A percentile compares a stretch with the other conserved stretches of the same genome.
phyloP scores from a whole-genome alignment of 306 rosid genomes.

The Acacia melanoxylon region DNA sequence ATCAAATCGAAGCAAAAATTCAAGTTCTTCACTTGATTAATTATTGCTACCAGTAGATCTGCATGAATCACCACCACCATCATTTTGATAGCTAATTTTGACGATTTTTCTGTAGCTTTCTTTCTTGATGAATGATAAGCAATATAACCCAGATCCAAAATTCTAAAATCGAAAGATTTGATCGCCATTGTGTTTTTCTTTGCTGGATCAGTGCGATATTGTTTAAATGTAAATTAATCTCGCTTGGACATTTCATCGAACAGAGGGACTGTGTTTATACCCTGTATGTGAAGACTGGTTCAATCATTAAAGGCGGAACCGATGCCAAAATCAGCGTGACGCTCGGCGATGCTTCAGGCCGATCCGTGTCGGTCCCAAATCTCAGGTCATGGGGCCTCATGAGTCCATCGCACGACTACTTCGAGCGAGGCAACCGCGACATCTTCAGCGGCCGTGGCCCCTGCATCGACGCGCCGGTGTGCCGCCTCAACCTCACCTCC shows the following conservation, averaged over 20 bases:
- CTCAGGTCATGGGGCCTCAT: slow-evolving; percentile 29
- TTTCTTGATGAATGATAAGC: neutral
- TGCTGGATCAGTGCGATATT: neutral
- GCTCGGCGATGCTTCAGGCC: slow-evolving; percentile 8
- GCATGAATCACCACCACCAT: neutral
- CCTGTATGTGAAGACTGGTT: slow-evolving; percentile 34
- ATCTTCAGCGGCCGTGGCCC: slow-evolving; percentile 32
- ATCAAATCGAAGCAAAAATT: neutral
- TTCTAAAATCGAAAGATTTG: neutral
- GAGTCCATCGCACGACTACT: slow-evolving; percentile 23
- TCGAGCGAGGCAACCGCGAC: slow-evolving; percentile 34
- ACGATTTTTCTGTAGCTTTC: neutral
- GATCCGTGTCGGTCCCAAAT: neutral
- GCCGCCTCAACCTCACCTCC: slow-evolving; percentile 37
- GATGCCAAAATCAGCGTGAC: slow-evolving; percentile 27
- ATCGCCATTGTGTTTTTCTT: neutral
- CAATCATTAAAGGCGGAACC: slow-evolving; percentile 32
- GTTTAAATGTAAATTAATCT: neutral
- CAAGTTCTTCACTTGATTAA: neutral
- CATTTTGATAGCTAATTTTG: neutral
- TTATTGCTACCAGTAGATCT: neutral
- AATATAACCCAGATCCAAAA: neutral
- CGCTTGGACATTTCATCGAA: neutral
- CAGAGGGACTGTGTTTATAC: slow-evolving; percentile 38
- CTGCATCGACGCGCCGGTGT: slow-evolving; percentile 22